Base-by-base conservation (phyloP, 352 stramenopile genomes). In the Phytophthora chlamydospora region DNA sequence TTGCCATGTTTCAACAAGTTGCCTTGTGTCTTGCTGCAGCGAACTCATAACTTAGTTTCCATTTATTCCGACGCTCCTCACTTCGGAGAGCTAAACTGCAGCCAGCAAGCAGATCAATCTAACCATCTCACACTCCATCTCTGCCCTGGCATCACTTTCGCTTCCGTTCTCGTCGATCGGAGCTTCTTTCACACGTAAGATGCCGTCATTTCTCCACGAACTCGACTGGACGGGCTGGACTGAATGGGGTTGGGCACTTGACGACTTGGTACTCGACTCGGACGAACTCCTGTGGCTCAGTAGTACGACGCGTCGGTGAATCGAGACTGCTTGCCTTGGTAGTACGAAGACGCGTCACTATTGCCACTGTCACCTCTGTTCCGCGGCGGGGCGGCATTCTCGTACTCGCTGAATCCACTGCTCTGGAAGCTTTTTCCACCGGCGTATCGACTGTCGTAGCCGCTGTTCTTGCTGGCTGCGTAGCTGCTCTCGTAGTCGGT, bases 11-110 rank as follows among this genome's bases (percentile, higher is more conserved):
- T 29, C 24, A 29, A 29, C 24, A 29, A 29, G n/a, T 43, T 42
- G 19, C 52, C 19, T 42, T 44, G 17, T 45, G 13, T 43, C 41
- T 43, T 40, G 13, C 13, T 59, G n/a, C 58, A 72, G 64, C 64
- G 52, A 73, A 73, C 66, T 70, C 66, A 73, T 73, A 73, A 73
- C 58, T 73, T 73, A 73, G 66, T 58, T 73, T 66, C 60, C 66
- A 73, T 73, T 70, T 32, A 73, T 70, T 69, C 35, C 46, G 45
- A 65, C 50, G 46, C 51, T 68, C 58, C 43, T 60, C 56, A 36
- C 29, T 62, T 35, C 54, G 13, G 41, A 52, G 21, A 33, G 19
- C 29, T 35, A 7, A 43, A 32, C 24, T 48, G 24, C 16, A 40
- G 24, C 3, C 21, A 24, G 4, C 24, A 29, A 29, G 24, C 4